Conservation (phyloP, 306 rosid genomes). For the Malus orientalis region DNA sequence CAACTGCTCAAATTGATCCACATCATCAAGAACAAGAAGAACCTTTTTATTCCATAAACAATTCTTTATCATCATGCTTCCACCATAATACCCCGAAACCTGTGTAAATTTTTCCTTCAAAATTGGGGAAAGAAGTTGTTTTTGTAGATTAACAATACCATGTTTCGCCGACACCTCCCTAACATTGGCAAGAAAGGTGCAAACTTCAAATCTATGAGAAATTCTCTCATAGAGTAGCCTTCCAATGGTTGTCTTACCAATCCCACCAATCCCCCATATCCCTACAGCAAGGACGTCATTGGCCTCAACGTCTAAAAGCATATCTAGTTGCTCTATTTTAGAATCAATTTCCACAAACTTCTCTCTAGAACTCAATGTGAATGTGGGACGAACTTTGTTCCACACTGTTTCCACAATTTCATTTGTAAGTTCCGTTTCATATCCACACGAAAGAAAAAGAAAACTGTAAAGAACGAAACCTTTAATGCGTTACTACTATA, state of each 20-base stretch:
- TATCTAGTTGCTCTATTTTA: background rate
- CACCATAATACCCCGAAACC: background rate
- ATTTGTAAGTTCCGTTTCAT: background rate
- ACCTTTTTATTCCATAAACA: conserved; percentile 12
- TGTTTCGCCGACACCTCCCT: background rate
- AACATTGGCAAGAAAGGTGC: background rate
- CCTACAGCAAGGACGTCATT: background rate
- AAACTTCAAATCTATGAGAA: background rate
- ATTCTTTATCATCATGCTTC: background rate
- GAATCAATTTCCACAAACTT: background rate
- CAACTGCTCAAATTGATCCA: conserved; percentile 20
- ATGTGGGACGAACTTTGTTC: background rate
- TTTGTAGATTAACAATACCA: conserved; percentile 13
- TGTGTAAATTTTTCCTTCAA: background rate
- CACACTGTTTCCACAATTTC: background rate
- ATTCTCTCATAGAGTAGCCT: no score
- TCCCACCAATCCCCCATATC: no score
- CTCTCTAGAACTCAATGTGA: background rate
- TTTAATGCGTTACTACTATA: no score
- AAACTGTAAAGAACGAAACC: no score
- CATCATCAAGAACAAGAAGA: conserved; percentile 11
- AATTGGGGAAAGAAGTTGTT: conserved; percentile 3
- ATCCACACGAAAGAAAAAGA: background rate
- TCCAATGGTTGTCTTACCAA: no score
- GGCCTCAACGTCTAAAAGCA: background rate